These are phyloP conservation scores for Plenodomus lindquistii DNA, from an alignment of 2,329 filamentous ascomycete species.

Conservation along the genomic window DNA sequence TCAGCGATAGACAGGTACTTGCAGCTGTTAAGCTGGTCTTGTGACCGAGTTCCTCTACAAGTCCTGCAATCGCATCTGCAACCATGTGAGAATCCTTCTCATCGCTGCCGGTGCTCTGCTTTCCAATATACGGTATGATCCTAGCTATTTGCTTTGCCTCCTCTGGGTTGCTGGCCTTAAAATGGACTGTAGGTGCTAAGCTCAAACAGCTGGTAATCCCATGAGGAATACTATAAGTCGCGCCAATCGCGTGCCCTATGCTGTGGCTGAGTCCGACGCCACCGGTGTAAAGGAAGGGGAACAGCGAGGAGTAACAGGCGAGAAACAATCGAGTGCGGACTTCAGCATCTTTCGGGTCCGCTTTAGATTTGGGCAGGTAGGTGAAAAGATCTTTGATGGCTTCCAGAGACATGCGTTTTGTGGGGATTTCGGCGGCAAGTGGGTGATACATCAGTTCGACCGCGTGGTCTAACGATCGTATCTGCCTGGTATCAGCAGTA, in stretches of 20 bases:
- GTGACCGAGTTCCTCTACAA: slow-evolving; percentile 51
- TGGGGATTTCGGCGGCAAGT: slow-evolving; percentile 54
- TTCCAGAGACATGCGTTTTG: slow-evolving; percentile 51
- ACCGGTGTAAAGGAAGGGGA: slow-evolving; percentile 54
- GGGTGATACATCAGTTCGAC: slow-evolving; percentile 60
- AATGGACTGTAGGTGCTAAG: slow-evolving; percentile 56
- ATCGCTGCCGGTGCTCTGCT: slow-evolving; percentile 47
- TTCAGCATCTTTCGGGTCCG: slow-evolving; percentile 52
- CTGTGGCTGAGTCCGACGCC: slow-evolving; percentile 55
- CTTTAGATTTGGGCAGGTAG: slow-evolving; percentile 56
- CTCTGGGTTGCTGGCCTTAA: slow-evolving; percentile 53
- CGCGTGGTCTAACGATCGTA: slow-evolving; percentile 60
- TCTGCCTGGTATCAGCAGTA: slow-evolving; percentile 21
- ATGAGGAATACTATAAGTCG: slow-evolving; percentile 60
- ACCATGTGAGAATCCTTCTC: slow-evolving; percentile 51
- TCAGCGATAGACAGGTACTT: slow-evolving; percentile 8
- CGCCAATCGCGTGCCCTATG: slow-evolving; percentile 58
- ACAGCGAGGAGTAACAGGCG: slow-evolving; percentile 56
- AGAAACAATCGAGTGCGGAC: slow-evolving; percentile 57
- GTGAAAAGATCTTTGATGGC: slow-evolving; percentile 57
- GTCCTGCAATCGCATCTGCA: slow-evolving; percentile 49
- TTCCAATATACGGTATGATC: slow-evolving; percentile 51
- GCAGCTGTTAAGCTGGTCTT: slow-evolving; percentile 42
- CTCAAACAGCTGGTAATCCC: slow-evolving; percentile 60
- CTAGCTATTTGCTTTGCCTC: slow-evolving; percentile 55